A percentile compares a stretch with the other conserved stretches of the same genome.
These are phyloP conservation scores for Westerdykella aurantiaca DNA, from an alignment of 2,329 filamentous ascomycete species.

Conservation along the genomic window DNA sequence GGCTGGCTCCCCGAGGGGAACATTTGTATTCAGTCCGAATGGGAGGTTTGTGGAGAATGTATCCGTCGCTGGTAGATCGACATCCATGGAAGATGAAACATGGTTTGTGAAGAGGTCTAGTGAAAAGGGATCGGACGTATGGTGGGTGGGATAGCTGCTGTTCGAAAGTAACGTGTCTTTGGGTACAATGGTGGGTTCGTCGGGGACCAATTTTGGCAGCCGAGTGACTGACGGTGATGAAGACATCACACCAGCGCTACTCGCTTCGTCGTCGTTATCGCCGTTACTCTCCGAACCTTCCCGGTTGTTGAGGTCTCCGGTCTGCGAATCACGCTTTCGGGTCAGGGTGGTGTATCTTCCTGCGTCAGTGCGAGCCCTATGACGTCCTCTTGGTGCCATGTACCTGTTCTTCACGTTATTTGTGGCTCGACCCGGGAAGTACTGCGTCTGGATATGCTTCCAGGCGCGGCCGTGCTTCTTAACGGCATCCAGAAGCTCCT, in stretches of 20 bases:
- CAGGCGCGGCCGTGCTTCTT: conserved; percentile 11
- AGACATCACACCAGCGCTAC: too few relatives aligned
- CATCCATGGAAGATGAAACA: not conserved
- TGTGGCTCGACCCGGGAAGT: conserved; percentile 15
- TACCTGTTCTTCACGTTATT: conserved; percentile 18
- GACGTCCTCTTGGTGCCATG: not conserved
- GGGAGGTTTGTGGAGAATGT: not conserved
- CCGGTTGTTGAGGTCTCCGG: not conserved
- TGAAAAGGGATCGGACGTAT: not conserved
- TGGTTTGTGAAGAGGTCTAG: not conserved
- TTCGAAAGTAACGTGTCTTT: too few relatives aligned
- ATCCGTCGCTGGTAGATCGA: not conserved
- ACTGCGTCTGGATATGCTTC: conserved; percentile 10
- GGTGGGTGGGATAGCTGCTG: not conserved
- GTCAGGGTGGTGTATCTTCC: not conserved
- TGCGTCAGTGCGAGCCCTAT: too few relatives aligned
- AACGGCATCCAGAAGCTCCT: conserved; percentile 11
- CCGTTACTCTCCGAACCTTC: not conserved
- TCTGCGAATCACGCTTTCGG: not conserved
- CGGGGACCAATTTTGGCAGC: too few relatives aligned
- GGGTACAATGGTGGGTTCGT: too few relatives aligned
- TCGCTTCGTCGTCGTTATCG: too few relatives aligned
- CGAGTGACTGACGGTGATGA: too few relatives aligned
- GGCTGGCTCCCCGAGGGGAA: too few relatives aligned
- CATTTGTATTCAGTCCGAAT: not conserved